Percentiles rank a stretch among this genome's conserved stretches.
These are phyloP conservation scores for Candida insectalens DNA, from an alignment of 805 yeast species.

Conservation along the genomic window DNA sequence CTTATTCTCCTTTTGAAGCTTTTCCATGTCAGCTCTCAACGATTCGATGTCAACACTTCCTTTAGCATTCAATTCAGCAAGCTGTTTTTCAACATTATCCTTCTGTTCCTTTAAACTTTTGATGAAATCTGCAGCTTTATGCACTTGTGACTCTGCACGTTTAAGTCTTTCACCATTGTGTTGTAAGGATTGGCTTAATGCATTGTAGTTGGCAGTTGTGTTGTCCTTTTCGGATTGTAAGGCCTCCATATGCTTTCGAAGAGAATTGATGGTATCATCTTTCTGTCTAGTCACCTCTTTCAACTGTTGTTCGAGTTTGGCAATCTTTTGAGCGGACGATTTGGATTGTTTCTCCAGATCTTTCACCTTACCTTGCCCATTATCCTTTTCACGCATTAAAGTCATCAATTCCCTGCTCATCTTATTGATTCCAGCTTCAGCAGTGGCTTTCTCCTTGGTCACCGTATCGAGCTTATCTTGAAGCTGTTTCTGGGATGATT, in stretches of 20 bases:
- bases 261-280: constrained; percentile 12
- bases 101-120: constrained; percentile 19
- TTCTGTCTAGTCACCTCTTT: constrained; percentile 15
- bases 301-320: constrained; percentile 21
- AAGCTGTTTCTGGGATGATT: constrained; percentile 16
- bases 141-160: constrained; percentile 15
- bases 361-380: constrained; percentile 33
- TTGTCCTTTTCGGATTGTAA: constrained; percentile 13
- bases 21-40: constrained; percentile 5
- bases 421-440: constrained; percentile 83
- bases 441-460: constrained; percentile 31
- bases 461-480: constrained; percentile 20
- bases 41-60: constrained; percentile 6
- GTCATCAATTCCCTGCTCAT: constrained; percentile 78
- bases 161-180: constrained; percentile 17
- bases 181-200: constrained; percentile 14
- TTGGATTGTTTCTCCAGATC: constrained; percentile 32
- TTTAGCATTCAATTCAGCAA: constrained; percentile 5
- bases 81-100: constrained; percentile 9
- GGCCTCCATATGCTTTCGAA: constrained; percentile 12
- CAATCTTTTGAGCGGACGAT: constrained; percentile 22
- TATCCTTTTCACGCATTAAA: constrained; percentile 49
- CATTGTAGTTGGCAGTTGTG: constrained; percentile 16
- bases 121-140: constrained; percentile 19
- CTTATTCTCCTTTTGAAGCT: constrained; percentile 10